These are phyloP conservation scores for Agapanthus africanus DNA, from an alignment of 106 monocot species.

Conservation along the genomic window DNA sequence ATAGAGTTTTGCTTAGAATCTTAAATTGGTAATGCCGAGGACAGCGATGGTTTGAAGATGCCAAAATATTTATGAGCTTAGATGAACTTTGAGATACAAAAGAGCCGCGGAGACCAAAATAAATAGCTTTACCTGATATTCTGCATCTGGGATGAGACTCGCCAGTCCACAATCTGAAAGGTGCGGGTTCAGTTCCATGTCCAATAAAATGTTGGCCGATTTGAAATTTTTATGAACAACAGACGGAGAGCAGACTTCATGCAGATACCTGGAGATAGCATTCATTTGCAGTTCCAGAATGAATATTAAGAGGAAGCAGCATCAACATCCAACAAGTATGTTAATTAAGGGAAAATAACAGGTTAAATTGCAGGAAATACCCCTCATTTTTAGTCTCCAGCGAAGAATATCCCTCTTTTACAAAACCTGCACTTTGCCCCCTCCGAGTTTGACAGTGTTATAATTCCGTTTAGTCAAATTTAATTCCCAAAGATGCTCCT, in stretches of 20 bases:
- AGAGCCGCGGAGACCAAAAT: neutral
- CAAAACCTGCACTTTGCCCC: too few species aligned
- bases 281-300: neutral
- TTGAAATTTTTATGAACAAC: slow-evolving; percentile 85
- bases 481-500: too few species aligned
- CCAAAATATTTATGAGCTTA: neutral
- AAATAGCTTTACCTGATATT: slow-evolving; percentile 44
- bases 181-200: slow-evolving; percentile 77
- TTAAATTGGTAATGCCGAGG: too few species aligned
- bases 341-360: too few species aligned
- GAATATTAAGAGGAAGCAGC: neutral
- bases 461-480: too few species aligned
- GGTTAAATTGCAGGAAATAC: too few species aligned
- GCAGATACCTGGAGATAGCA: slow-evolving; percentile 53
- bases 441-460: too few species aligned
- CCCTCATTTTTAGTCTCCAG: too few species aligned
- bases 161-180: slow-evolving; percentile 81
- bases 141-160: slow-evolving; percentile 47
- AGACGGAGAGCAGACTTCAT: slow-evolving; percentile 88
- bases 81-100: neutral
- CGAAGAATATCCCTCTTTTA: too few species aligned
- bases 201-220: slow-evolving; percentile 83
- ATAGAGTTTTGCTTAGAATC: neutral
- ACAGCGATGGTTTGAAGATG: too few species aligned
- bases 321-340: neutral